These are phyloP conservation scores for Cercospora sp. DNA, from an alignment of 2,329 filamentous ascomycete genomes.

Conservation along the genomic window DNA sequence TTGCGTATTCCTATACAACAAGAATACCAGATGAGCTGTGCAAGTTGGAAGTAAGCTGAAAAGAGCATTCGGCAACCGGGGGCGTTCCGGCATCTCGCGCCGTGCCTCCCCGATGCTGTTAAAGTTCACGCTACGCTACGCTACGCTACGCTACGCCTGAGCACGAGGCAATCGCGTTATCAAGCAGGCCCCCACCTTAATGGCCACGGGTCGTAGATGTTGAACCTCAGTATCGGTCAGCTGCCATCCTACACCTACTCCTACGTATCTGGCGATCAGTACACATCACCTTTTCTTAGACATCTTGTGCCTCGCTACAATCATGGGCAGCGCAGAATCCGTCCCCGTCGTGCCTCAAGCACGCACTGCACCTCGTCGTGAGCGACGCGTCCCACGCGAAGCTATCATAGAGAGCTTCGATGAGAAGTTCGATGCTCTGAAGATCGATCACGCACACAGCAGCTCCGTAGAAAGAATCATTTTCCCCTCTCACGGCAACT, in stretches of 20 bases:
- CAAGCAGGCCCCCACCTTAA: neutral
- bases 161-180: neutral
- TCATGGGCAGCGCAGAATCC: constrained; percentile 32
- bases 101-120: neutral
- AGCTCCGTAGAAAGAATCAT: constrained; percentile 18
- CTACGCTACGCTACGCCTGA: neutral
- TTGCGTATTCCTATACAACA: neutral
- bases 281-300: neutral
- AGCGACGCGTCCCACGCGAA: constrained; percentile 20
- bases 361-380: constrained; percentile 20
- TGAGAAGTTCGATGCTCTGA: constrained; percentile 40
- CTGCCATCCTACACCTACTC: neutral
- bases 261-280: neutral
- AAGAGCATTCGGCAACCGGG: neutral
- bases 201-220: neutral
- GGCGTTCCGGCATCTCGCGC: neutral
- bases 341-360: constrained; percentile 21
- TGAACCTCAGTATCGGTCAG: neutral
- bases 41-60: neutral
- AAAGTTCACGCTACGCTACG: neutral
- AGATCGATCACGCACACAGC: constrained; percentile 30
- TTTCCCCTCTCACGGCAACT: constrained; percentile 25
- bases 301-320: neutral
- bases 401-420: constrained; percentile 30
- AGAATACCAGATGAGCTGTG: neutral